A percentile compares a stretch with the other conserved stretches of the same genome.
Conservation (phyloP, 1,284 basidiomycete genomes). For the Heliocybe sulcata region DNA sequence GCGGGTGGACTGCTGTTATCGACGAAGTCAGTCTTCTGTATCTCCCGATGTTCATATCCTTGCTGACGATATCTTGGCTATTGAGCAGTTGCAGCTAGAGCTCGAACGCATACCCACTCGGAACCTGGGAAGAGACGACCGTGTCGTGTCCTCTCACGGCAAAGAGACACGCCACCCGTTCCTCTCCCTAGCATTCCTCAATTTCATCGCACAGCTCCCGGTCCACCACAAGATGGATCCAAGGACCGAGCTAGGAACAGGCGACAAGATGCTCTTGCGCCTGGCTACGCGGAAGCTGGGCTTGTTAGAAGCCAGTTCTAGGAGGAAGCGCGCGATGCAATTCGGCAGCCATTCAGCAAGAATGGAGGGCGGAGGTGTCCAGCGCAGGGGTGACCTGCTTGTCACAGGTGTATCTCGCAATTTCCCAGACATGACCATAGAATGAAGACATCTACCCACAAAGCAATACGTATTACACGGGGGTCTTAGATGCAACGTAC, state of each 20-base stretch:
- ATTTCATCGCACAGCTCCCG: conserved; percentile 68
- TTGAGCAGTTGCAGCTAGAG: conserved; percentile 79
- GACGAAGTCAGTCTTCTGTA: conserved; percentile 54
- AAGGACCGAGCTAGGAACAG: conserved; percentile 56
- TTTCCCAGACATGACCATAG: neutral
- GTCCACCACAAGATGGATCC: conserved; percentile 81
- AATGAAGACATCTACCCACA: neutral
- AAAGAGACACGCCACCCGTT: conserved; percentile 91
- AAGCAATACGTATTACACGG: too few relatives aligned
- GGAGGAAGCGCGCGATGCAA: conserved; percentile 95
- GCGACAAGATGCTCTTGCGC: conserved; percentile 86
- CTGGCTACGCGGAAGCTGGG: conserved; percentile 64
- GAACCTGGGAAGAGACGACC: conserved; percentile 92
- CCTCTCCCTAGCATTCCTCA: conserved; percentile 73
- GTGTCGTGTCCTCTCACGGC: conserved; percentile 82
- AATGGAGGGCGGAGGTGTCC: conserved; percentile 58
- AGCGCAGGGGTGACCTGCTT: conserved; percentile 45
- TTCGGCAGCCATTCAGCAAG: conserved; percentile 92
- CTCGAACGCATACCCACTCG: conserved; percentile 85
- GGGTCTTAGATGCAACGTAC: too few relatives aligned
- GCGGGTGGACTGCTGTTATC: conserved; percentile 69
- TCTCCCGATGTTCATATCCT: neutral
- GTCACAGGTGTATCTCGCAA: neutral
- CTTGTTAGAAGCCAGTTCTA: conserved; percentile 54
- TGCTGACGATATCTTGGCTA: neutral